Evolutionary conservation across 306 rosid genomes (phyloP).

Genomic region (Vigna reflexopilosa): DNA sequence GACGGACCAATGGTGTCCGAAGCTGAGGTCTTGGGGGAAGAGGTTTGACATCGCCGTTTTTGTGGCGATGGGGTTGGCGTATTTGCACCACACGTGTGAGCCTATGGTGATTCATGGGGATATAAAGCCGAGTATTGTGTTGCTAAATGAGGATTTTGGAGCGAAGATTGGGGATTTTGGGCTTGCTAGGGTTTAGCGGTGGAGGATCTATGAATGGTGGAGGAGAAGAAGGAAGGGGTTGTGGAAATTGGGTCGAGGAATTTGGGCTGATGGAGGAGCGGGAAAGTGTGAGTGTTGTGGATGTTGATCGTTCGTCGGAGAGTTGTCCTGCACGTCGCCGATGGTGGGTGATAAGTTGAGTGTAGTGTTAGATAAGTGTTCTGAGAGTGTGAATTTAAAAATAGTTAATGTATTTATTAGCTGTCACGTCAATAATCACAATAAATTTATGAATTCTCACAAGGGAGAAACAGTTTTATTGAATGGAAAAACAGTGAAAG

Average conservation of each 20-base stretch:
- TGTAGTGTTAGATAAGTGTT: constrained; percentile 59
- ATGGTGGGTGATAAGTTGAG: constrained; percentile 55
- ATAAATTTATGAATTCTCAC: no score
- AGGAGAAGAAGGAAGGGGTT: constrained; percentile 37
- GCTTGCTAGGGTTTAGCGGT: constrained; percentile 78
- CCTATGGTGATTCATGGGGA: constrained; percentile 95
- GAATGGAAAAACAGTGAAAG: no score
- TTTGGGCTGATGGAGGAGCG: constrained; percentile 67
- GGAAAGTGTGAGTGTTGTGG: constrained; percentile 69
- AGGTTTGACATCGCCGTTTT: constrained; percentile 68
- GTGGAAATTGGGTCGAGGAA: constrained; percentile 39
- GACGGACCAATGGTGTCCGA: constrained; percentile 67
- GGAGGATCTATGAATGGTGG: constrained; percentile 62
- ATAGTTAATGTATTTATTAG: no score
- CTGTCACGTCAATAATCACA: no score
- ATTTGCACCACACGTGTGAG: constrained; percentile 68
- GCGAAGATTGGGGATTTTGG: constrained; percentile 88
- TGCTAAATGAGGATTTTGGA: constrained; percentile 71
- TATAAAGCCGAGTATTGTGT: constrained; percentile 84
- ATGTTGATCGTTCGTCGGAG: constrained; percentile 71
- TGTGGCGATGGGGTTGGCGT: constrained; percentile 78
- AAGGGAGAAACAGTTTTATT: no score
- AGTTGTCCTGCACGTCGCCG: constrained; percentile 63
- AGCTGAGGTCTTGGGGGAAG: constrained; percentile 79
- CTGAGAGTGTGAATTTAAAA: constrained; percentile 70